Evolutionary conservation across 2,329 filamentous ascomycete species (phyloP).

Genomic region (Botryotinia narcissicola): DNA sequence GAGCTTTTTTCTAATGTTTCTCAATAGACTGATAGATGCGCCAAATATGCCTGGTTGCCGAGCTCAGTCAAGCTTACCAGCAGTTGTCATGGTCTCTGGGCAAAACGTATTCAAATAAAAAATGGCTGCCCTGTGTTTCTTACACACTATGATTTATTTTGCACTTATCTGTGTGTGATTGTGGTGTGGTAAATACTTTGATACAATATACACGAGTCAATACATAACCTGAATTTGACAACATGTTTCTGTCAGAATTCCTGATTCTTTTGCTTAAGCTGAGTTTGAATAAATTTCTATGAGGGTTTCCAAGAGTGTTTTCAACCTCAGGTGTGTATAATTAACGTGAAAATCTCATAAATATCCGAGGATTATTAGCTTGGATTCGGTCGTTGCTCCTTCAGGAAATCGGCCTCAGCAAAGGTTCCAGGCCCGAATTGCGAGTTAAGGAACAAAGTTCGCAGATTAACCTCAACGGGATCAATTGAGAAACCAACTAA

Average conservation of each 20-base stretch:
- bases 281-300: background rate
- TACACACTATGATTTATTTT: background rate
- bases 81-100: background rate
- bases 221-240: background rate
- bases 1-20: background rate
- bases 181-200: background rate
- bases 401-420: background rate
- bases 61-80: background rate
- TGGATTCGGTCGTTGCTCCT: background rate
- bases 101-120: background rate
- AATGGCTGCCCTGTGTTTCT: background rate
- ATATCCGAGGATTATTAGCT: background rate
- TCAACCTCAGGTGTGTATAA: too few relatives aligned
- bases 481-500: background rate
- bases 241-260: background rate
- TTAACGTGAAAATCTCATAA: too few relatives aligned
- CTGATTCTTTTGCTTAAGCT: background rate
- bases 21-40: background rate
- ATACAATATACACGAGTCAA: background rate
- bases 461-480: background rate
- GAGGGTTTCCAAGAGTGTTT: too few relatives aligned
- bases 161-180: background rate
- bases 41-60: background rate
- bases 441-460: background rate
- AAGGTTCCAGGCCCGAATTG: background rate